A percentile compares a stretch with the other conserved stretches of the same genome.
Conservation (phyloP, 2,329 filamentous ascomycete species). For the Fusarium sp. region DNA sequence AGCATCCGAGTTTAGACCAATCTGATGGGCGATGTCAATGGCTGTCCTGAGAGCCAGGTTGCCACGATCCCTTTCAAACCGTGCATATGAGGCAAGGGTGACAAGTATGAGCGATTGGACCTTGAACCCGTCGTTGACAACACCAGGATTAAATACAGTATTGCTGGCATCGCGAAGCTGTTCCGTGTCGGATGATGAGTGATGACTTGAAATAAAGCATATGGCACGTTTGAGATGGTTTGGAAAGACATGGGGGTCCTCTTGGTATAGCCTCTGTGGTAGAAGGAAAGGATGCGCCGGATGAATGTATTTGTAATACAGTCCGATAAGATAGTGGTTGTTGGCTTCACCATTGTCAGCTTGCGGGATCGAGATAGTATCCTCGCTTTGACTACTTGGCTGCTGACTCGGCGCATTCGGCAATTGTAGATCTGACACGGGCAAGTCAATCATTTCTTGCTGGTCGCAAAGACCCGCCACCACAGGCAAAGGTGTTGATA, state of each 20-base stretch:
- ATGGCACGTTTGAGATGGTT: conserved; percentile 7
- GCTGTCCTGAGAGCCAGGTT: conserved; percentile 1
- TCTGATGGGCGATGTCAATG: not conserved
- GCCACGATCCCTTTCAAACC: conserved; percentile 5
- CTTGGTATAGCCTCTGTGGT: conserved; percentile 3
- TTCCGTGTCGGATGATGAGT: not conserved
- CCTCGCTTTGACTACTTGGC: not conserved
- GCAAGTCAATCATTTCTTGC: not conserved
- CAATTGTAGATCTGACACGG: not conserved
- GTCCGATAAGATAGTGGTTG: not conserved
- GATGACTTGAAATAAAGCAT: conserved; percentile 6
- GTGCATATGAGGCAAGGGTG: conserved; percentile 6
- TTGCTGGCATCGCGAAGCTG: not conserved
- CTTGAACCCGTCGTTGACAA: conserved; percentile 3
- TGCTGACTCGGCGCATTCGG: not conserved
- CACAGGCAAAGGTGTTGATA: not conserved
- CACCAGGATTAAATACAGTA: not conserved
- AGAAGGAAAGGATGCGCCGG: conserved; percentile 6
- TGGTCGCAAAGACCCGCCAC: not conserved
- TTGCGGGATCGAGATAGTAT: not conserved
- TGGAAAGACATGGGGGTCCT: not conserved
- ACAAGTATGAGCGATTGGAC: conserved; percentile 4
- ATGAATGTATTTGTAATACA: conserved; percentile 7
- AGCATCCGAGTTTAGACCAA: conserved; percentile 3
- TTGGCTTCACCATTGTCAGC: not conserved